Conservation (phyloP, 495 filamentous ascomycete genomes). For the Bacidia gigantensis region DNA sequence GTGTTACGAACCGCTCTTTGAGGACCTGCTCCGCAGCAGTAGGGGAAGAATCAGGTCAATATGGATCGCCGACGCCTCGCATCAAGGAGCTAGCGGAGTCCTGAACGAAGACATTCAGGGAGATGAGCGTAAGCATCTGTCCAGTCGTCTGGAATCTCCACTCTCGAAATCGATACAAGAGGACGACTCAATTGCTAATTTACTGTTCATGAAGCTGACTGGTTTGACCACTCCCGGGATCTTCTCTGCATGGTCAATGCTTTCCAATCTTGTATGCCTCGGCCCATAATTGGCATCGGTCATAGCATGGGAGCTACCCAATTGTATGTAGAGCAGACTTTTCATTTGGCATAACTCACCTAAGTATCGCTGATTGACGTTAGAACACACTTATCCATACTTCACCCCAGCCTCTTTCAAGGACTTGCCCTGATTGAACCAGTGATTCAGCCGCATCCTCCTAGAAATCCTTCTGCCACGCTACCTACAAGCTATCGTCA, state of each 20-base stretch:
- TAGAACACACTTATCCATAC: conserved; percentile 22
- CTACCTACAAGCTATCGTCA: conserved; percentile 20
- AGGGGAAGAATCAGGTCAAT: conserved; percentile 47
- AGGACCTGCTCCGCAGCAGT: conserved; percentile 39
- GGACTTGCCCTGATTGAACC: conserved; percentile 32
- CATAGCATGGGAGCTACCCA: conserved; percentile 56
- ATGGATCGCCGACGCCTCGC: conserved; percentile 60
- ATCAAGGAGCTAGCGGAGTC: conserved; percentile 53
- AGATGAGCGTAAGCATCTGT: conserved; percentile 42
- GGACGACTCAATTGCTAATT: conserved; percentile 4
- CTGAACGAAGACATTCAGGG: conserved; percentile 52
- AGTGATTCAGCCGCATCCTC: conserved; percentile 19
- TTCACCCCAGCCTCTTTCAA: conserved; percentile 33
- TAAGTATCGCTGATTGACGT: not conserved
- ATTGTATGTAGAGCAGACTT: conserved; percentile 30
- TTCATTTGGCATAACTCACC: conserved; percentile 12
- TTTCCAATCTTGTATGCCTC: conserved; percentile 56
- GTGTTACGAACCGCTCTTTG: conserved; percentile 65
- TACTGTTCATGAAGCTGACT: conserved; percentile 32
- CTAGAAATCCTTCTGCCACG: not conserved
- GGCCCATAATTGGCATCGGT: conserved; percentile 61
- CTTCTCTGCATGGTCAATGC: conserved; percentile 61
- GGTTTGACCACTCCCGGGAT: conserved; percentile 67
- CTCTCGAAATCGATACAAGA: no score
- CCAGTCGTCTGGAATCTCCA: no score